Percentiles rank a stretch among this genome's conserved stretches.
Conservation (phyloP, 495 filamentous ascomycete species). For the Lichina pygmaea region DNA sequence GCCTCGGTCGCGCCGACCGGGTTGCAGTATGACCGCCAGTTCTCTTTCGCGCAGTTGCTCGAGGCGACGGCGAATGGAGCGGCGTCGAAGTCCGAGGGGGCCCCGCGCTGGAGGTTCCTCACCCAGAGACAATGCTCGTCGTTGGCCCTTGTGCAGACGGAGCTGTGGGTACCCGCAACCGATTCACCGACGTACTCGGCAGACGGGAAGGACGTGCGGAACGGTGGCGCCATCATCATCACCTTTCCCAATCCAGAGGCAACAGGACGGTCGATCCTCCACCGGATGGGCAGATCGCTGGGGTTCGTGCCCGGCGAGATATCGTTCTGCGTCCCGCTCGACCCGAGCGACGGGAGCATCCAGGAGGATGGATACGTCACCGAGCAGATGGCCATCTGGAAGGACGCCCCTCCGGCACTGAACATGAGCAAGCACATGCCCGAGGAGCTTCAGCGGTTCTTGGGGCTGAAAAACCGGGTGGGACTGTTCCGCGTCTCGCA, state of each 20-base stretch:
- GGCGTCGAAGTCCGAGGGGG: slow-evolving; percentile 15
- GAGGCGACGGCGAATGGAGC: slow-evolving; percentile 3
- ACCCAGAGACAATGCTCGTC: slow-evolving; percentile 51
- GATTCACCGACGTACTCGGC: slow-evolving; percentile 17
- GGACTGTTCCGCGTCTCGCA: slow-evolving; percentile 49
- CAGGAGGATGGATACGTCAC: slow-evolving; percentile 25
- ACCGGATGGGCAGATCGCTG: neutral
- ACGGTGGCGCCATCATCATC: slow-evolving; percentile 26
- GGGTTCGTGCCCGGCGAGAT: slow-evolving; percentile 8
- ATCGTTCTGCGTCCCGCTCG: slow-evolving; percentile 34
- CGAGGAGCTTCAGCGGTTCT: slow-evolving; percentile 27
- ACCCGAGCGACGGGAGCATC: slow-evolving; percentile 25
- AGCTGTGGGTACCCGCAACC: slow-evolving; percentile 58
- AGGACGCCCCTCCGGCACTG: slow-evolving; percentile 26
- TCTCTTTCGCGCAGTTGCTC: slow-evolving; percentile 44
- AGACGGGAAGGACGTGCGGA: slow-evolving; percentile 20
- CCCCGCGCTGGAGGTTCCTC: slow-evolving; percentile 45
- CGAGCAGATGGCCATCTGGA: slow-evolving; percentile 53
- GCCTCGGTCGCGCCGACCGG: slow-evolving; percentile 43
- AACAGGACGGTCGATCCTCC: slow-evolving; percentile 3
- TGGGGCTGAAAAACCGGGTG: slow-evolving; percentile 17
- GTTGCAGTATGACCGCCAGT: slow-evolving; percentile 61
- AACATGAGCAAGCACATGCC: slow-evolving; percentile 24
- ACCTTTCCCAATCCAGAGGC: slow-evolving; percentile 33
- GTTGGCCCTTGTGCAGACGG: slow-evolving; percentile 45